Conservation (phyloP, 371 early-diverging fungal species). For the Mucor plumbeus region DNA sequence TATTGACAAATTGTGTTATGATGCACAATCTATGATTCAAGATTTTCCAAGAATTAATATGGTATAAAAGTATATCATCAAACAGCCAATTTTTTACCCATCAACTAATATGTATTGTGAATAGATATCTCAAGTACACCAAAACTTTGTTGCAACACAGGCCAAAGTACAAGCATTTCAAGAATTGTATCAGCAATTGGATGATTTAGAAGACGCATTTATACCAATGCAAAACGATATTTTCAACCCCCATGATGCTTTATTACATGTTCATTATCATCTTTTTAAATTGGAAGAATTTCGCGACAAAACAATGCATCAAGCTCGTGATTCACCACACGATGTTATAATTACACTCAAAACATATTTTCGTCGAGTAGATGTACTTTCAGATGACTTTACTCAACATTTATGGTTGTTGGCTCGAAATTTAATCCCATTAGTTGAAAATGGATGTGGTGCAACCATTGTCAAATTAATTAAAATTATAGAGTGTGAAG, state of each 20-base stretch:
- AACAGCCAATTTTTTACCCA: not conserved
- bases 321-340: constrained; percentile 72
- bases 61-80: constrained; percentile 42
- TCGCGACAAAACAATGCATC: constrained; percentile 80
- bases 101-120: not conserved
- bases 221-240: constrained; percentile 70
- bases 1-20: constrained; percentile 85
- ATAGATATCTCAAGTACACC: constrained; percentile 88
- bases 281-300: constrained; percentile 89
- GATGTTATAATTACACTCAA: constrained; percentile 84
- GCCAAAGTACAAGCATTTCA: constrained; percentile 85
- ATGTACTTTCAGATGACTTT: constrained; percentile 81
- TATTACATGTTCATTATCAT: constrained; percentile 87
- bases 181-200: constrained; percentile 81
- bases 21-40: constrained; percentile 81
- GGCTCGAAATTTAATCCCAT: constrained; percentile 75
- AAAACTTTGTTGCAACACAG: constrained; percentile 90
- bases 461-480: constrained; percentile 81
- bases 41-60: constrained; percentile 89
- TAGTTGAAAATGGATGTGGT: constrained; percentile 72
- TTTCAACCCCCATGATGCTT: constrained; percentile 69
- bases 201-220: constrained; percentile 72
- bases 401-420: constrained; percentile 86
- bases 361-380: constrained; percentile 83
- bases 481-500: constrained; percentile 93